phyloP scores from a whole-genome alignment of 2,329 filamentous ascomycete species.

The Microascus cirrosus region DNA sequence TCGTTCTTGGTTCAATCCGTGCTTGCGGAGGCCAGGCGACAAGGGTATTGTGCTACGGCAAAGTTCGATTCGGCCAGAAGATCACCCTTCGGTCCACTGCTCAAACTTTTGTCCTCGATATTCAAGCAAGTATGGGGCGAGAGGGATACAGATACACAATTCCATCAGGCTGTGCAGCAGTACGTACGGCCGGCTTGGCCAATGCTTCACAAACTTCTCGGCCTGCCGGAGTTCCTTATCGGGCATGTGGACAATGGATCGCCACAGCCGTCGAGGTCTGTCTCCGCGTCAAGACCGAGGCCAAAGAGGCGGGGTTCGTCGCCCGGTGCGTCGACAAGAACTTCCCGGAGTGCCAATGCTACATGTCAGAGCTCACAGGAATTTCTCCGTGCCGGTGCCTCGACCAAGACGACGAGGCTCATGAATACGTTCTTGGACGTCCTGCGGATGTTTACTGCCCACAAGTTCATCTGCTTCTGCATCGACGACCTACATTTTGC shows the following conservation, averaged over 20 bases:
- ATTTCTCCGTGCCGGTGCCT: constrained; percentile 44
- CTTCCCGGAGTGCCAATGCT: constrained; percentile 22
- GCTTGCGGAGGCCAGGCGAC: constrained; percentile 46
- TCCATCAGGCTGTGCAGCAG: constrained; percentile 50
- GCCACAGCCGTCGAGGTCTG: neutral
- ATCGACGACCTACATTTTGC: constrained; percentile 87
- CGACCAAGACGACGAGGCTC: constrained; percentile 59
- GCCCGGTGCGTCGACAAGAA: constrained; percentile 9
- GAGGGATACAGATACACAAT: constrained; percentile 51
- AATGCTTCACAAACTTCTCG: constrained; percentile 48
- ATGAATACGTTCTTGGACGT: constrained; percentile 86
- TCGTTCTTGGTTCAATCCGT: constrained; percentile 54
- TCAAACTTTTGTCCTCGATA: constrained; percentile 53
- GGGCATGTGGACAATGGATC: constrained; percentile 29
- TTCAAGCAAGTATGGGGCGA: constrained; percentile 60
- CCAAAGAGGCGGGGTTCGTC: constrained; percentile 2
- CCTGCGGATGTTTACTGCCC: constrained; percentile 65
- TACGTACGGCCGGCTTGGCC: constrained; percentile 55
- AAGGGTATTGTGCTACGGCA: constrained; percentile 54
- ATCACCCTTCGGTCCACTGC: constrained; percentile 50
- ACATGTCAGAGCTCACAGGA: constrained; percentile 45
- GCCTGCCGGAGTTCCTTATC: constrained; percentile 59
- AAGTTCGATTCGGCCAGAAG: constrained; percentile 54
- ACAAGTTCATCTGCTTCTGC: constrained; percentile 81
- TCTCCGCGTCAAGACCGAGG: neutral